Evolutionary conservation across 768 basidiomycete genomes (phyloP).

Genomic region (Suillus sp.): DNA sequence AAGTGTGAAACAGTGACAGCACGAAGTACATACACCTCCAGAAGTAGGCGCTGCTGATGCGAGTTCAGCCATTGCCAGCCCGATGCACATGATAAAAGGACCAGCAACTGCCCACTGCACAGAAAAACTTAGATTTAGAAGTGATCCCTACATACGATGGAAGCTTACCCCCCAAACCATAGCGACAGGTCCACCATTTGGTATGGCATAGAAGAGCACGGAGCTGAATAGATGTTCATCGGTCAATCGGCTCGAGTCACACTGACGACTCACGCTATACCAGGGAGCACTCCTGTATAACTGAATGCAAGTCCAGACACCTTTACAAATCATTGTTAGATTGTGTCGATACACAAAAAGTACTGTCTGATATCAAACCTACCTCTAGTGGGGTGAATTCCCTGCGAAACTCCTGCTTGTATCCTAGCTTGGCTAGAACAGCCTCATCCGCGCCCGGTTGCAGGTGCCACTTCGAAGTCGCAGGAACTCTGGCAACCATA

Average conservation of each 20-base stretch:
- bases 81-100: slow-evolving; percentile 62
- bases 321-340: not conserved
- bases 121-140: not conserved
- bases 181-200: slow-evolving; percentile 2
- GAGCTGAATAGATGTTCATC: not conserved
- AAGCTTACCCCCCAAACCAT: slow-evolving; percentile 3
- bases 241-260: not conserved
- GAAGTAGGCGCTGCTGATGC: slow-evolving; percentile 23
- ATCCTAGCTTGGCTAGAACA: slow-evolving; percentile 29
- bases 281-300: slow-evolving; percentile 33
- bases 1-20: not conserved
- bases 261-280: slow-evolving; percentile 12
- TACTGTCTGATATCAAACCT: not conserved
- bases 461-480: too few species aligned
- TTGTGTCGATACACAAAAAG: not conserved
- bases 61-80: slow-evolving; percentile 70
- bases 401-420: slow-evolving; percentile 27
- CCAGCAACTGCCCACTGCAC: slow-evolving; percentile 65
- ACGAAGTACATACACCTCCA: slow-evolving; percentile 1
- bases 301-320: slow-evolving; percentile 34
- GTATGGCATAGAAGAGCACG: slow-evolving; percentile 8
- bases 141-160: not conserved
- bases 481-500: too few species aligned
- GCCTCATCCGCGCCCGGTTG: slow-evolving; percentile 17
- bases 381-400: slow-evolving; percentile 18